phyloP scores from a whole-genome alignment of 2,329 filamentous ascomycete genomes.

The Aaosphaeria arxii region DNA sequence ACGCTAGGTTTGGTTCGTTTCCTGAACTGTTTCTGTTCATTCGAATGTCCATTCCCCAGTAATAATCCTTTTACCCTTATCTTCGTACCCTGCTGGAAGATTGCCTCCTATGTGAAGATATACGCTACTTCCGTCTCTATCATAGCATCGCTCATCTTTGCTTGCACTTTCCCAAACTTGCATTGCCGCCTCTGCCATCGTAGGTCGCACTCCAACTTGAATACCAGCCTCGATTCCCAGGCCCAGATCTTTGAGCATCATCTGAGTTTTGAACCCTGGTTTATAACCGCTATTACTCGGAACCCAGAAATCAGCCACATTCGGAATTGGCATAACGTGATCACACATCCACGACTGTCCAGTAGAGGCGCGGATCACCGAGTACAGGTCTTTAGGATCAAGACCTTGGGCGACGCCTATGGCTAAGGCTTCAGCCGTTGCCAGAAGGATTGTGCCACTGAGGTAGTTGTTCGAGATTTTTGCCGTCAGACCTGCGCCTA shows the following conservation, averaged over 20 bases:
- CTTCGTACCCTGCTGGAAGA: conserved; percentile 23
- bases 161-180: conserved; percentile 22
- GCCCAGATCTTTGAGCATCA: conserved; percentile 34
- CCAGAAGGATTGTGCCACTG: conserved; percentile 26
- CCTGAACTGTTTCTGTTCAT: conserved; percentile 1
- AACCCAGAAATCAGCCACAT: conserved; percentile 26
- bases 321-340: conserved; percentile 31
- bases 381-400: conserved; percentile 22
- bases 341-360: conserved; percentile 35
- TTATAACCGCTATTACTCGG: conserved; percentile 32
- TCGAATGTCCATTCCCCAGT: conserved; percentile 24
- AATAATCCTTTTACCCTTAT: conserved; percentile 18
- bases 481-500: conserved; percentile 28
- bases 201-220: conserved; percentile 20
- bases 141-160: conserved; percentile 18
- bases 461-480: conserved; percentile 36
- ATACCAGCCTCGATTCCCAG: conserved; percentile 25
- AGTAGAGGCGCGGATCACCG: conserved; percentile 27
- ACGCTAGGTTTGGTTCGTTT: neutral
- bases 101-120: conserved; percentile 28
- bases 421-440: conserved; percentile 29
- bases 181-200: conserved; percentile 28
- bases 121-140: conserved; percentile 28
- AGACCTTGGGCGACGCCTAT: conserved; percentile 29
- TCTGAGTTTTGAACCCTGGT: conserved; percentile 32